phyloP scores from a whole-genome alignment of 2,329 filamentous ascomycete genomes.

The Periconia macrospinosa region DNA sequence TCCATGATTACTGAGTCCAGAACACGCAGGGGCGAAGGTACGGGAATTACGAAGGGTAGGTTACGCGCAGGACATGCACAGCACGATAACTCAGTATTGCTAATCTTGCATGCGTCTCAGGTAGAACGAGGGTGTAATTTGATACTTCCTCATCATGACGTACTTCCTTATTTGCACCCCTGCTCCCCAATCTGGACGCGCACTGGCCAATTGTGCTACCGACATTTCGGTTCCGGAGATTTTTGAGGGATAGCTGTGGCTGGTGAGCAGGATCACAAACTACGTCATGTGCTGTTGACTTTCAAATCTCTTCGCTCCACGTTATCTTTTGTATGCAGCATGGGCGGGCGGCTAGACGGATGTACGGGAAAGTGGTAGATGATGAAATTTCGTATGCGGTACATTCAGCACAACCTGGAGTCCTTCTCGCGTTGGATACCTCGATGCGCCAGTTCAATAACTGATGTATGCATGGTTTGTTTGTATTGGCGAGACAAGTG shows the following conservation, averaged over 20 bases:
- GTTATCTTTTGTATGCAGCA: background rate
- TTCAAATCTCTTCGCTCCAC: background rate
- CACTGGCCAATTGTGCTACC: background rate
- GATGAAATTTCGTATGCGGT: background rate
- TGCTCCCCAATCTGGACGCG: background rate
- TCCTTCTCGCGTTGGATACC: no score
- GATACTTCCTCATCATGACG: background rate
- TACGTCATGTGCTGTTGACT: slow-evolving; percentile 1
- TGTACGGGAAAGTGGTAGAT: background rate
- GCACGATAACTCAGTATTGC: background rate
- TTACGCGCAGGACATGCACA: background rate
- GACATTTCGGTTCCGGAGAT: background rate
- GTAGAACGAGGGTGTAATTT: background rate
- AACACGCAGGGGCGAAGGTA: no score
- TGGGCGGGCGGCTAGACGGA: background rate
- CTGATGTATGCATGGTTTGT: no score
- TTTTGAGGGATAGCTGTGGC: background rate
- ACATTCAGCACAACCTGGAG: no score
- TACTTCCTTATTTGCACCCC: background rate
- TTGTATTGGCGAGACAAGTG: background rate
- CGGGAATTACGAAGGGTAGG: background rate
- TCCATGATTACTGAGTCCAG: no score
- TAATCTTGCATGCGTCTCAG: slow-evolving; percentile 1
- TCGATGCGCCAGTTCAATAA: no score
- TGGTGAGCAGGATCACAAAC: background rate